Evolutionary conservation across 306 rosid species (phyloP).

Genomic region (Heteromeles arbutifolia): DNA sequence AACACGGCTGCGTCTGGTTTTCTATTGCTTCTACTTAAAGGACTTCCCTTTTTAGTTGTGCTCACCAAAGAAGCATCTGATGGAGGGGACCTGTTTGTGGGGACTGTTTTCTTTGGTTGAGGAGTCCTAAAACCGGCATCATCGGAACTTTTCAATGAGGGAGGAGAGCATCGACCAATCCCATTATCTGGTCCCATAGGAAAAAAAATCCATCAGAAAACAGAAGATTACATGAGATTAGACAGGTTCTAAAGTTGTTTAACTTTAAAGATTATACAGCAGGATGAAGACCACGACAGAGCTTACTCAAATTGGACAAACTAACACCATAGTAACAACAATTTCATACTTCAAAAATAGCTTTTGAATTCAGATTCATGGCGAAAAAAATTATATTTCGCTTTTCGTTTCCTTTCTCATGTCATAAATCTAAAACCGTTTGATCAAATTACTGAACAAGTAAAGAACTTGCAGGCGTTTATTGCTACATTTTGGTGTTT

Average conservation of each 20-base stretch:
- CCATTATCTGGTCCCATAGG: conserved; percentile 41
- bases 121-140: conserved; percentile 36
- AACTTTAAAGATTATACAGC: neutral
- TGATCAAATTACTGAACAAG: neutral
- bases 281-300: neutral
- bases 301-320: neutral
- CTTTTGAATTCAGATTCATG: neutral
- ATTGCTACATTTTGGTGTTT: neutral
- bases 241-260: neutral
- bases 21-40: conserved; percentile 30
- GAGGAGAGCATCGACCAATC: conserved; percentile 34
- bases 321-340: neutral
- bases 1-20: conserved; percentile 27
- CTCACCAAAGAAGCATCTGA: conserved; percentile 36
- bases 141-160: conserved; percentile 30
- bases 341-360: neutral
- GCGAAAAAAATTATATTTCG: neutral
- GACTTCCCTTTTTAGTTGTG: conserved; percentile 31
- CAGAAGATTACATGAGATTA: neutral
- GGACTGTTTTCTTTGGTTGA: conserved; percentile 49
- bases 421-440: neutral
- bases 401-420: neutral
- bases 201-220: conserved; percentile 10
- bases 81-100: conserved; percentile 59
- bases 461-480: neutral